Base-by-base conservation (phyloP, 2,329 filamentous ascomycete species). In the Aspergillus hiratsukae region DNA sequence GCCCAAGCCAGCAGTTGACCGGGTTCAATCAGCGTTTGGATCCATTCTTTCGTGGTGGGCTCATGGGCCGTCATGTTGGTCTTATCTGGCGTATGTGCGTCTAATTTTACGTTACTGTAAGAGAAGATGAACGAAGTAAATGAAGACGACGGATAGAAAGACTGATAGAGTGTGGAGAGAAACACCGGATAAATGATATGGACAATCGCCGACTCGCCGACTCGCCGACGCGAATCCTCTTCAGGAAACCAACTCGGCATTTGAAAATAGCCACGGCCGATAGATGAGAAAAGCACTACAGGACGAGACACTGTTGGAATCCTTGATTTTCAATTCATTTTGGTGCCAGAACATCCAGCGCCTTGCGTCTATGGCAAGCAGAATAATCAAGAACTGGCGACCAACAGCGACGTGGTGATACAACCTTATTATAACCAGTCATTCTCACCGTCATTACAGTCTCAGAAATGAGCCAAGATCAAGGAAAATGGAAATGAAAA, bases 1-100 rank as follows among this genome's bases (percentile, higher is more conserved):
- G 67, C 67, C 59, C 56, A 64, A 4, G 53, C 35, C 57, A 70
- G 58, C 43, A 71, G 56, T 4, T 52, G n/a, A 5, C 61, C 64
- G 4, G 68, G 68, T n/a, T 67, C 68, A 4, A 66, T 23, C 21
- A 71, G 51, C 19, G 50, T 51, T 3, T 46, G 45, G 31, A 69
- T 28, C 51, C 66, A 64, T 54, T 64, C 51, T 6, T 31, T 23
- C 7, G 53, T 61, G 25, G 61, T 53, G 4, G 51, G 58, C 21
- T 59, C 55, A 19, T 52, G 31, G 3, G 23, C 29, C 3, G 53
- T 53, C 35, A 56, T 53, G 46, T 51, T 58, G 9, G 7, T 7
- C 14, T 37, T 37, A 37, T 17, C 46, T 56, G 23, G 35, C 51
- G 37, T n/a, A 10, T 43, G 21, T 43, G 2, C 10, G 3, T 21